Evolutionary conservation across 2,329 filamentous ascomycete species (phyloP), one percentile per base, ranked within the genome.

Genomic region (Pseudogymnoascus sp.): DNA sequence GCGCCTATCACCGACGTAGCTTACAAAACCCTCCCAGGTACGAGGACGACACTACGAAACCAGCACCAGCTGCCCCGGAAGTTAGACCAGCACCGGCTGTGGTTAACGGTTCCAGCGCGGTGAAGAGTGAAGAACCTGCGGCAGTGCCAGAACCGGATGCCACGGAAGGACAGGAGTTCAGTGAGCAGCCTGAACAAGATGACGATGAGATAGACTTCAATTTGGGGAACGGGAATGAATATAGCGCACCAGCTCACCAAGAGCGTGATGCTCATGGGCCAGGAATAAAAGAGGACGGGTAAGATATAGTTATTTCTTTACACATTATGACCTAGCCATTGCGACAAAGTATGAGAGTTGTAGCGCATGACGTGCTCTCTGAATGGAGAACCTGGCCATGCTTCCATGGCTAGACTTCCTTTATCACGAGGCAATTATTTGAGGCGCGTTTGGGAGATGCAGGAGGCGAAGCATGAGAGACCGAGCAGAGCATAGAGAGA

Each of bases 261-360:
- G 74, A 77, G 58, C 33, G 58, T 12, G 33, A 38, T 39, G 62
- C 72, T 52, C 78, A 79, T 67, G 84, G 82, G 64, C 85, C 89
- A 65, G 88, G 87, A 64, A 90, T 92, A 63, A 95, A 95, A 77
- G 91, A 95, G 84, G 91, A 95, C 73, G 91, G 91, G 91, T 95
- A 87, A 92, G 91, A 85, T 68, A 62, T 63, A 67, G 70, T 55
- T 60, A 35, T 66, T 68, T 69, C 36, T 58, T 62, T 60, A 42
- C 58, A 61, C 60, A 22, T 61, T 61, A 55, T 52, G 52, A 33
- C 16, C 49, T 55, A 55, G 49, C 49, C 49, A 55, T 55, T 55
- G 25, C 49, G 49, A 55, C n/a, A 33, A 7, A 55, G 49, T 55
- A 55, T 33, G 28, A 33, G 49, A 33, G 28, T 33, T 22, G 28